These are phyloP conservation scores for Dactylis glomerata DNA, from an alignment of 176 grass and related monocot species.

Conservation along the genomic window DNA sequence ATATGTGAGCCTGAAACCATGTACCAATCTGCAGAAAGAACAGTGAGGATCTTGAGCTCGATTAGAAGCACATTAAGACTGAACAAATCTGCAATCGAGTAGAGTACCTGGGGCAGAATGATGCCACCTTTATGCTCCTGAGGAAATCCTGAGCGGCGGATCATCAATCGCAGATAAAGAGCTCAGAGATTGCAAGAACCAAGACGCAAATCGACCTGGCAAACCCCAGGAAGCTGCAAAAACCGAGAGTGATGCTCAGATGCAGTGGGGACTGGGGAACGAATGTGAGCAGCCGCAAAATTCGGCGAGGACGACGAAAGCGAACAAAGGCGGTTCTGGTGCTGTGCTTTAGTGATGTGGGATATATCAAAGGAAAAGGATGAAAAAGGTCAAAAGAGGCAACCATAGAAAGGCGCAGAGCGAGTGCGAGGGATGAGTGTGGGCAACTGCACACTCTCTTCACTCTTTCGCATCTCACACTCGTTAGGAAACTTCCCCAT, in stretches of 20 bases:
- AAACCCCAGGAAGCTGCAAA: not conserved
- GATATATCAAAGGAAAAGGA: not conserved
- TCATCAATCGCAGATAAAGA: not conserved
- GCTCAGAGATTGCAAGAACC: not conserved
- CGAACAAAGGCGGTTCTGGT: not conserved
- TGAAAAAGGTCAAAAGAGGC: conserved; percentile 27
- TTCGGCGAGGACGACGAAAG: conserved; percentile 3
- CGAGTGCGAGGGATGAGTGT: conserved; percentile 44
- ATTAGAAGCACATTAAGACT: not conserved
- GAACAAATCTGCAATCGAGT: not conserved
- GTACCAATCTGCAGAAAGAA: not conserved
- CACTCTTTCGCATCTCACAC: not conserved
- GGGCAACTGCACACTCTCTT: not conserved
- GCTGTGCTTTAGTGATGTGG: conserved; percentile 22
- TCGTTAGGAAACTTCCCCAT: not conserved
- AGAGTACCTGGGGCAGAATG: not conserved
- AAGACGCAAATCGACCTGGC: not conserved
- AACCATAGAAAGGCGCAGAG: conserved; percentile 44
- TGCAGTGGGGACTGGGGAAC: not conserved
- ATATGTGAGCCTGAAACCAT: not conserved
- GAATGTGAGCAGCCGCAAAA: conserved; percentile 31
- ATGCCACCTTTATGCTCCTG: not conserved
- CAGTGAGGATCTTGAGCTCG: not conserved
- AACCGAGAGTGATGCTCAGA: not conserved
- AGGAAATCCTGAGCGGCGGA: not conserved